phyloP scores from a whole-genome alignment of 768 basidiomycete genomes.

The Pleurotus ostreatus region DNA sequence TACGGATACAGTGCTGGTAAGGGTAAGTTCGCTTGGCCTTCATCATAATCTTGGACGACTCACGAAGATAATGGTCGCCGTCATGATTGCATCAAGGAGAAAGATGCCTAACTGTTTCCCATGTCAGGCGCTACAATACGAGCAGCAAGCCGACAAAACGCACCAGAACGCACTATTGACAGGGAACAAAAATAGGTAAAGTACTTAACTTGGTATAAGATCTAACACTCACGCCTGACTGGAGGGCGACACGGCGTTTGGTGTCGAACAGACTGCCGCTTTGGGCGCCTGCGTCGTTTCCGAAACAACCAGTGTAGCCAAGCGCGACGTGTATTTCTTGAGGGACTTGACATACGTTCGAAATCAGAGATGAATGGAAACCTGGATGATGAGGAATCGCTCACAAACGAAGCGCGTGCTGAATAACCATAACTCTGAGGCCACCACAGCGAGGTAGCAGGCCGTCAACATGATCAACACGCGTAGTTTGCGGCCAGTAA shows the following conservation, averaged over 20 bases:
- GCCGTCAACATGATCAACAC: slow-evolving; percentile 11
- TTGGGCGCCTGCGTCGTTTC: slow-evolving; percentile 9
- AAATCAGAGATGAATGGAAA: not conserved
- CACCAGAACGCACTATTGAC: slow-evolving; percentile 10
- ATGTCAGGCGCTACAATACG: too few relatives aligned
- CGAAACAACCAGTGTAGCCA: slow-evolving; percentile 10
- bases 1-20: slow-evolving; percentile 19
- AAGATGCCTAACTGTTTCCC: slow-evolving; percentile 15
- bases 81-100: slow-evolving; percentile 17
- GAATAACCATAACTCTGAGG: slow-evolving; percentile 19
- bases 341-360: not conserved
- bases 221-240: slow-evolving; percentile 10
- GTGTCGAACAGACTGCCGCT: not conserved
- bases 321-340: slow-evolving; percentile 7
- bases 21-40: not conserved
- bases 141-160: not conserved
- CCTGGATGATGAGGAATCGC: not conserved
- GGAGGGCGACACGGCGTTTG: slow-evolving; percentile 1
- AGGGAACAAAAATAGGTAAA: not conserved
- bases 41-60: not conserved
- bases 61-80: slow-evolving; percentile 16
- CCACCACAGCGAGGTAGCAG: slow-evolving; percentile 15
- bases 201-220: too few relatives aligned
- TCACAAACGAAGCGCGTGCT: slow-evolving; percentile 15
- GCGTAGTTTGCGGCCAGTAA: slow-evolving; percentile 17